A percentile compares a stretch with the other conserved stretches of the same genome.
Conservation (phyloP, 257 asterid species). For the Primulina huaijiensis region DNA sequence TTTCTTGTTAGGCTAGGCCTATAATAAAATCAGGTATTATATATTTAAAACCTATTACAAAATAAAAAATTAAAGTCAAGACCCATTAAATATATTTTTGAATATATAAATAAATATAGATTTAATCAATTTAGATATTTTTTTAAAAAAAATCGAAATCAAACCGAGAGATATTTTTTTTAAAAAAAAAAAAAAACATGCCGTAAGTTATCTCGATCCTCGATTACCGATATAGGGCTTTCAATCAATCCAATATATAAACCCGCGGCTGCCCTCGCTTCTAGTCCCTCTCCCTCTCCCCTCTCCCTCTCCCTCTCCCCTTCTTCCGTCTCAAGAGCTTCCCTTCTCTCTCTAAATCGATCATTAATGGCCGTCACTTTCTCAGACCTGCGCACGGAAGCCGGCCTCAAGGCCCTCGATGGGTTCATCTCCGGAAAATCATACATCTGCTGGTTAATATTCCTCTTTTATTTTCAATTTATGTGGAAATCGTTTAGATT, state of each 20-base stretch:
- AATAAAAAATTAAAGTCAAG: too few species aligned
- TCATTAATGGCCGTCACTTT: constrained; percentile 69
- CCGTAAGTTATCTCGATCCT: neutral
- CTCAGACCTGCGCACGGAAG: constrained; percentile 71
- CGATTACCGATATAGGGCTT: constrained; percentile 41
- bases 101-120: too few species aligned
- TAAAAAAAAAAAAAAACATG: constrained; percentile 10
- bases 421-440: constrained; percentile 67
- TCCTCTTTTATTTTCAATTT: neutral
- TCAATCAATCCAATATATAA: constrained; percentile 34
- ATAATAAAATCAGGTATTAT: too few species aligned
- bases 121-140: too few species aligned
- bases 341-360: constrained; percentile 11
- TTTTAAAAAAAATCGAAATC: too few species aligned
- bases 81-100: too few species aligned
- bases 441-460: constrained; percentile 60
- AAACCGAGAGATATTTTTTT: too few species aligned
- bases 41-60: too few species aligned
- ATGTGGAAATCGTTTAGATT: neutral
- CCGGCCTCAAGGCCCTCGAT: constrained; percentile 76
- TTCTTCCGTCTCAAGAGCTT: constrained; percentile 20
- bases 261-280: neutral
- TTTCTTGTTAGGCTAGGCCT: too few species aligned
- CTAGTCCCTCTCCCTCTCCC: constrained; percentile 10
- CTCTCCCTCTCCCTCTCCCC: constrained; percentile 1